Evolutionary conservation across 2,329 filamentous ascomycete genomes (phyloP), one percentile per base, ranked within the genome.

Genomic region (Penicillium sp.): DNA sequence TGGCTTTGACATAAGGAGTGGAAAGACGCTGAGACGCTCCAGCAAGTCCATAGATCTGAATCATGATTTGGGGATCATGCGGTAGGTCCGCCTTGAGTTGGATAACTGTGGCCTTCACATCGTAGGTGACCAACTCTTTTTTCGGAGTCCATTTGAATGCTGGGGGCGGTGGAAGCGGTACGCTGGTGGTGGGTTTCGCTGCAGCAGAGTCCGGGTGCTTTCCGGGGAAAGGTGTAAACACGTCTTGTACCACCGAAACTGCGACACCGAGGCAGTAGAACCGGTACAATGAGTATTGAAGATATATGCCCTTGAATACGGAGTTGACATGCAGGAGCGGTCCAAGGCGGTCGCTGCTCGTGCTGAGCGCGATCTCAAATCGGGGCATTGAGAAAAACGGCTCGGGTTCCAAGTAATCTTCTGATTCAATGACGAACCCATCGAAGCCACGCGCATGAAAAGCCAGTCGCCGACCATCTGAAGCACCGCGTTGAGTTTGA

Each of bases 231-330:
- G 62, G 67, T 41, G 66, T 62, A 41, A 91, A 88, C 0, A 87
- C 86, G 62, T 83, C 83, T 46, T 79, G 79, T 19, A 99, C 69
- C 2, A 95, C 88, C 64, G 84, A 84, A 19, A 80, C 75, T 8
- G 92, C 93, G 52, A 97, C 83, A 1, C 89, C 88, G 22, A 95
- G 79, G 0, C 91, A 87, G 64, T 96, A 99, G 65, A 95, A 91
- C 3, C 91, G 86, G 67, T 95, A 95, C 0, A 99, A 79, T 0
- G 95, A 99, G 65, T 97, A 97, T 42, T 95, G 87, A 7, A 95
- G 64, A 53, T 88, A 82, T 2, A 99, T 72, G 5, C 87, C 89
- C 58, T 87, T 86, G 16, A 93, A 80, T 44, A 87, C 82, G 0
- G 89, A 87, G 58, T 95, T 89, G 36, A 97, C 72, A 64, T 97